Evolutionary conservation across 2,329 filamentous ascomycete genomes (phyloP).

Genomic region (Coniochaeta hoffmannii): DNA sequence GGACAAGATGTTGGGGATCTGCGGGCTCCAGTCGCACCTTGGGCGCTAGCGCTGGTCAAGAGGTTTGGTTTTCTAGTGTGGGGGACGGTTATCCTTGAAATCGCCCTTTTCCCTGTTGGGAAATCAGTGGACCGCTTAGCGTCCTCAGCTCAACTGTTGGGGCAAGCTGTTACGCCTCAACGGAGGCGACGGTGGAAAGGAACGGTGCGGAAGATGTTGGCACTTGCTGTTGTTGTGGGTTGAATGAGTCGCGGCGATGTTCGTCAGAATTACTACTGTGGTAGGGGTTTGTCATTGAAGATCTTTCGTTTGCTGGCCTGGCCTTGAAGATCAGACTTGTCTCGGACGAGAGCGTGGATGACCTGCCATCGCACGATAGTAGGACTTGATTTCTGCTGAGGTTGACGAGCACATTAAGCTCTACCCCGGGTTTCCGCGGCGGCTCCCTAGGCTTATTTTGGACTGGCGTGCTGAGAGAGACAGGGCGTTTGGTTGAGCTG

Average conservation of each 20-base stretch:
- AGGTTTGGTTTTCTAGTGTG: conserved; percentile 1
- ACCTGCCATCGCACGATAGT: no score
- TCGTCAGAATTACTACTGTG: background rate
- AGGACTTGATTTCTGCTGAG: no score
- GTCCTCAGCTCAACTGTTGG: conserved; percentile 16
- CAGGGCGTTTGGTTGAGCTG: background rate
- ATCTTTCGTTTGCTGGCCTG: no score
- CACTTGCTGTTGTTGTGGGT: no score
- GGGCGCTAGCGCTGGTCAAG: background rate
- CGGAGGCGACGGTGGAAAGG: conserved; percentile 2
- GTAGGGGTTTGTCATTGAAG: no score
- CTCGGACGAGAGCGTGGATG: no score
- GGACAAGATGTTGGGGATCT: conserved; percentile 38
- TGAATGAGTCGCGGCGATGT: background rate
- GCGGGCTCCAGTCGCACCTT: conserved; percentile 20
- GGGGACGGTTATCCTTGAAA: background rate
- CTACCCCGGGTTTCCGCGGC: background rate
- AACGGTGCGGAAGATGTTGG: background rate
- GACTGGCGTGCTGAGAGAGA: background rate
- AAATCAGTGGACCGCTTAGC: background rate
- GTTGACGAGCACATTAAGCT: background rate
- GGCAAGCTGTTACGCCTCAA: conserved; percentile 4
- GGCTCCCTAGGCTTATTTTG: background rate
- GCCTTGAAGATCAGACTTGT: no score
- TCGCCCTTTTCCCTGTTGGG: conserved; percentile 1